Evolutionary conservation across 345 rosid species (phyloP), one percentile per base, ranked within the genome.

Genomic region (Geranium brycei): DNA sequence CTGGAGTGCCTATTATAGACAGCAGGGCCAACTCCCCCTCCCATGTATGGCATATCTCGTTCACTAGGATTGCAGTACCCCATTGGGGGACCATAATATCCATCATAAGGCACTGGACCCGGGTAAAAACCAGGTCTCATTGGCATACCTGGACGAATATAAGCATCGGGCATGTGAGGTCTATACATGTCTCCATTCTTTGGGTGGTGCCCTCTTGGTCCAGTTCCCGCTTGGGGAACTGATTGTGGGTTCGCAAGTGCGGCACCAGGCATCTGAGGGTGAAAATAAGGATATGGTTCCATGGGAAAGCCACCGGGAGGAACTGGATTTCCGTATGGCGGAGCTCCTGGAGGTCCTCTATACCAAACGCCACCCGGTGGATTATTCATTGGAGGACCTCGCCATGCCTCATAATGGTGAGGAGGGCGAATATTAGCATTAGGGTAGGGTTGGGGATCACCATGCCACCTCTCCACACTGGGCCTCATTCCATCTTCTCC

Each of bases 291-390:
- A 82, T 84, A 88, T 38, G 95, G 88, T 38, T 91, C 97, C 84
- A 91, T 69, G 16, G 85, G 91, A 77, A 85, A 95, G 59, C 87
- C 86, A 71, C 96, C 84, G 61, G 93, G 93, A 53, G 85, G 79
- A 77, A 83, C 76, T 55, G 96, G 88, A 14, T 86, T 63, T 23
- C 91, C 91, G 73, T 81, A 91, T 41, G 96, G 85, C 17, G 84
- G 95, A 35, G 80, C 90, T n/a, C 82, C 78, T 4, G 86, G 85
- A 75, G 88, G 95, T 60, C 87, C 95, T 80, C 92, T 78, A 73
- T 83, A 93, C 99, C 99, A 91, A 70, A 78, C 85, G 75, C 88
- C 91, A 71, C 87, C 86, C 47, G 86, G 91, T 77, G 83, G 91
- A 81, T 82, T 85, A 82, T 80, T 95, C 55, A 86, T 78, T 13